Conservation (phyloP, 306 rosid genomes). For the Prosopis cineraria region DNA sequence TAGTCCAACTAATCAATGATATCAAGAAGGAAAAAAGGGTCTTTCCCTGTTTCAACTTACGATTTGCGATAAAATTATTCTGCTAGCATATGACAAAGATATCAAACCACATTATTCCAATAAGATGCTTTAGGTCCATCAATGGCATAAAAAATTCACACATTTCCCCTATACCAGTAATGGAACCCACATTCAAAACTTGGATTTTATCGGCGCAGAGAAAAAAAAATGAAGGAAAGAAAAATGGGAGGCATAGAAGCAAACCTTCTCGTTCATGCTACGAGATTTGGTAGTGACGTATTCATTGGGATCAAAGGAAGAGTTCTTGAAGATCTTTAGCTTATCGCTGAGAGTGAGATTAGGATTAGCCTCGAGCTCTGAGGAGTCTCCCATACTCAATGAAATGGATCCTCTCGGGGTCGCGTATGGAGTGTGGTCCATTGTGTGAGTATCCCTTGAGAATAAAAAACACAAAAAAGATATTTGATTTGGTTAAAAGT, state of each 20-base stretch:
- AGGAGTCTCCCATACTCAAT: constrained; percentile 48
- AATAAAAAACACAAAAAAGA: too few relatives aligned
- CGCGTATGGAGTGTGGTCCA: constrained; percentile 43
- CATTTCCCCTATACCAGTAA: neutral
- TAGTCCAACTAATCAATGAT: neutral
- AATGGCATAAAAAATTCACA: neutral
- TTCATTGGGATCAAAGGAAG: constrained; percentile 62
- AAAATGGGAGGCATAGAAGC: neutral
- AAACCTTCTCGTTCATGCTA: constrained; percentile 78
- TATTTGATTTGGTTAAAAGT: neutral
- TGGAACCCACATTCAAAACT: neutral
- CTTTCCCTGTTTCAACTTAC: neutral
- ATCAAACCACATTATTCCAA: neutral
- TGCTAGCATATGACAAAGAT: neutral
- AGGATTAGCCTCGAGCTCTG: constrained; percentile 65
- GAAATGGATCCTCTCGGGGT: constrained; percentile 61
- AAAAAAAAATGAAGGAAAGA: too few relatives aligned
- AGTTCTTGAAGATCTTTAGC: constrained; percentile 68
- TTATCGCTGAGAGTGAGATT: constrained; percentile 69
- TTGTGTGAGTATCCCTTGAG: constrained; percentile 6
- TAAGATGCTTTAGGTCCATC: neutral
- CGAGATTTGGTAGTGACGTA: constrained; percentile 75
- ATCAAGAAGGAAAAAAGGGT: neutral
- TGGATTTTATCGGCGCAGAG: neutral
- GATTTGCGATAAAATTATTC: neutral